A percentile compares a stretch with the other conserved stretches of the same genome.
phyloP scores from a whole-genome alignment of 1,139 yeast genomes.

The Blastobotrys apis region DNA sequence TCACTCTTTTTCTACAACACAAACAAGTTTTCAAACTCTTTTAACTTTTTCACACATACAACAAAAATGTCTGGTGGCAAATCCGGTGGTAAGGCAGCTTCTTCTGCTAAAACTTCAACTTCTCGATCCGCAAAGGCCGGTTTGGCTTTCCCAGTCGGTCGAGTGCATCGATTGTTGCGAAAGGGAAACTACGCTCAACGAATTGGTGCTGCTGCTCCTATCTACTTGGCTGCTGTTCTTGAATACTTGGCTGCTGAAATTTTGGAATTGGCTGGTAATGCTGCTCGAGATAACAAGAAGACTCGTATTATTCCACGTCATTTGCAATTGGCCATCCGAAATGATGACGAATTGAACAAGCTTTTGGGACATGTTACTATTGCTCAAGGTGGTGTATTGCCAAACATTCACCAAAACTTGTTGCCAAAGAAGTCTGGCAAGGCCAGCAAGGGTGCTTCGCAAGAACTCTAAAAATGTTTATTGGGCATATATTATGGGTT shows the following conservation, averaged over 20 bases:
- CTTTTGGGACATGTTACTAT: conserved; percentile 89
- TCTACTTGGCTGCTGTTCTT: conserved; percentile 90
- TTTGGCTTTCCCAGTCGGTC: conserved; percentile 98
- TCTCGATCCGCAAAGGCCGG: conserved; percentile 99
- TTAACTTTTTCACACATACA: conserved; percentile 6
- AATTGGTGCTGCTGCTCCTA: conserved; percentile 98
- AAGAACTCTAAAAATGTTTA: conserved; percentile 31
- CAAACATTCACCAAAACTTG: conserved; percentile 90
- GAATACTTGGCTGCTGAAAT: conserved; percentile 97
- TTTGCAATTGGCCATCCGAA: conserved; percentile 96
- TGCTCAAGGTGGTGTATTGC: conserved; percentile 98
- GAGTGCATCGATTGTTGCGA: conserved; percentile 96
- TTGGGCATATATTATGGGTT: conserved; percentile 12
- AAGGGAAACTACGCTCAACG: conserved; percentile 99
- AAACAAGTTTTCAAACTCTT: neutral
- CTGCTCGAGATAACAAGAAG: conserved; percentile 97
- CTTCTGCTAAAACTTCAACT: conserved; percentile 88
- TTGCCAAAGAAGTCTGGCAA: conserved; percentile 72
- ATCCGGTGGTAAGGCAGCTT: conserved; percentile 90
- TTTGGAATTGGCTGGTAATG: conserved; percentile 97
- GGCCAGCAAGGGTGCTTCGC: conserved; percentile 36
- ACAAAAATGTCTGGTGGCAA: conserved; percentile 91
- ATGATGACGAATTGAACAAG: conserved; percentile 95
- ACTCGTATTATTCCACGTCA: conserved; percentile 99
- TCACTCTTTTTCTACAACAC: conserved; percentile 13